Evolutionary conservation across 768 basidiomycete species (phyloP).

Genomic region (Pleurotus salmoneostramineus): DNA sequence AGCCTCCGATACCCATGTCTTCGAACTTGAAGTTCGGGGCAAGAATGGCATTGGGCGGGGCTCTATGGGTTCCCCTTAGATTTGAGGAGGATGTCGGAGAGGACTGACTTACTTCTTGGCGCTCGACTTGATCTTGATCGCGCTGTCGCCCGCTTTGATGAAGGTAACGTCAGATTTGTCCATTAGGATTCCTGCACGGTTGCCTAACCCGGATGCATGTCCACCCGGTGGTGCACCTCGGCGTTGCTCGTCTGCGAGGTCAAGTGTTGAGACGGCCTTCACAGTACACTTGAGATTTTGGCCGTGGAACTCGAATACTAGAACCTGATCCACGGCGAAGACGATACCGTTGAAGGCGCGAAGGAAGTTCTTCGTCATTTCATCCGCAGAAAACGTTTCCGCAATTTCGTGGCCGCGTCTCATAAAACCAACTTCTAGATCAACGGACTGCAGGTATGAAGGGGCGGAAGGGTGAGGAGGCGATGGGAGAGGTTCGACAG

Average conservation of each 20-base stretch:
- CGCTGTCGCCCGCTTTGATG: constrained; percentile 75
- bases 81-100: not conserved
- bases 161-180: constrained; percentile 90
- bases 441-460: constrained; percentile 71
- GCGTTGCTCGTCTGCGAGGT: constrained; percentile 60
- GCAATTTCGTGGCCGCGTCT: constrained; percentile 48
- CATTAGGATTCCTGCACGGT: constrained; percentile 73
- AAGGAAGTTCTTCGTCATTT: constrained; percentile 73
- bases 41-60: constrained; percentile 91
- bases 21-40: constrained; percentile 99
- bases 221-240: constrained; percentile 29
- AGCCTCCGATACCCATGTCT: constrained; percentile 99
- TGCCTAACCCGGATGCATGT: constrained; percentile 16
- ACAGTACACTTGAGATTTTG: constrained; percentile 74
- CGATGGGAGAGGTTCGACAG: constrained; percentile 59
- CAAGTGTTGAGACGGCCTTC: constrained; percentile 54
- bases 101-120: constrained; percentile 70
- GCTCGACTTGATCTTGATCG: constrained; percentile 89
- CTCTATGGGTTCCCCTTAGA: constrained; percentile 35
- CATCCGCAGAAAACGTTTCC: constrained; percentile 84
- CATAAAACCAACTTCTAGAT: constrained; percentile 73
- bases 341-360: constrained; percentile 71
- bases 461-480: constrained; percentile 47
- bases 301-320: constrained; percentile 88
- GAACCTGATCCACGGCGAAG: constrained; percentile 61